Evolutionary conservation across 2,329 filamentous ascomycete species (phyloP).

Genomic region (Cryphonectria japonica): DNA sequence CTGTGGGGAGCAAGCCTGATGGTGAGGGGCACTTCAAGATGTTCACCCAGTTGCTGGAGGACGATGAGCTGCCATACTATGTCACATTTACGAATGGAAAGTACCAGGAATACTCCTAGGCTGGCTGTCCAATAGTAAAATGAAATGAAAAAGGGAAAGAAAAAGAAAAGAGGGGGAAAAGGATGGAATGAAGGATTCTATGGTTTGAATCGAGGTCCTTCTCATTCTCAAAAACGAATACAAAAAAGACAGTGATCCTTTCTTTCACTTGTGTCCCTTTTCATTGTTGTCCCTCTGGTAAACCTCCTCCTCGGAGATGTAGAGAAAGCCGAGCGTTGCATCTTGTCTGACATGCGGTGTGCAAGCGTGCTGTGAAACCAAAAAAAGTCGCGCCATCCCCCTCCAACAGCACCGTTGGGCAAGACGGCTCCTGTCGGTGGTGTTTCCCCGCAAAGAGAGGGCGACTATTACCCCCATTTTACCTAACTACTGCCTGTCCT

Average conservation of each 20-base stretch:
- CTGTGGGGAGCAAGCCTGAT: slow-evolving; percentile 11
- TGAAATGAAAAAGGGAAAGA: background rate
- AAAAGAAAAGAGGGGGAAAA: background rate
- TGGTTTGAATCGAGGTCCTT: background rate
- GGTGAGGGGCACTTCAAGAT: slow-evolving; percentile 22
- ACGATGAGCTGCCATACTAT: slow-evolving; percentile 25
- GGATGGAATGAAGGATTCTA: background rate
- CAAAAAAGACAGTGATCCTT: background rate
- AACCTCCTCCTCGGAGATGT: slow-evolving; percentile 10
- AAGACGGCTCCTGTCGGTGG: slow-evolving; percentile 3
- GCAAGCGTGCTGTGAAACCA: background rate
- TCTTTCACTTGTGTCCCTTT: no score
- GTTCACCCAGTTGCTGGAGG: slow-evolving; percentile 18
- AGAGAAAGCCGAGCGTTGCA: background rate
- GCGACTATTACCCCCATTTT: slow-evolving; percentile 16
- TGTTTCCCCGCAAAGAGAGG: background rate
- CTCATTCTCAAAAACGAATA: background rate
- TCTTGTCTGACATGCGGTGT: background rate
- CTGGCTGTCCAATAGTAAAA: background rate
- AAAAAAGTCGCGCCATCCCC: background rate
- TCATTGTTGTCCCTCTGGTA: background rate
- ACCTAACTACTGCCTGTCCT: slow-evolving; percentile 7
- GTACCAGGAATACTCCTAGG: slow-evolving; percentile 19
- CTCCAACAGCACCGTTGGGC: slow-evolving; percentile 2
- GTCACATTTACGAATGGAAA: slow-evolving; percentile 28